Evolutionary conservation across 2,329 filamentous ascomycete species (phyloP).

Genomic region (Pleoardoris graminearum): DNA sequence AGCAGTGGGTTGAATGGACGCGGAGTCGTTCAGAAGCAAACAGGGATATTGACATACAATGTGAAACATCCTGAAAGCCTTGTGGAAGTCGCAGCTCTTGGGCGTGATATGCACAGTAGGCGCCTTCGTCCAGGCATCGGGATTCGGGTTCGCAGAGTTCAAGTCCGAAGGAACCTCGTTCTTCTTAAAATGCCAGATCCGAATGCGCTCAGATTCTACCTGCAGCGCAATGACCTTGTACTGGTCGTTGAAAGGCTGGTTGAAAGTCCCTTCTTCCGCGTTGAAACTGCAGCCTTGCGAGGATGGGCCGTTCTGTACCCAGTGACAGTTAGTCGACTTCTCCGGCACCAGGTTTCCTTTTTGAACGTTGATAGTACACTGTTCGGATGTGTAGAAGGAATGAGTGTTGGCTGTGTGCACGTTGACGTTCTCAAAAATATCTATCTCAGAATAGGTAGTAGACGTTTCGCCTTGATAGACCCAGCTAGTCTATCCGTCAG

Average conservation of each 20-base stretch:
- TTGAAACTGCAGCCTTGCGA: constrained; percentile 2
- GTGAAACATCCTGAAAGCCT: background rate
- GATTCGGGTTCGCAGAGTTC: background rate
- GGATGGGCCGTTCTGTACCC: background rate
- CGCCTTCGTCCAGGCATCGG: constrained; percentile 2
- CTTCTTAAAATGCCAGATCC: constrained; percentile 5
- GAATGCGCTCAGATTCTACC: background rate
- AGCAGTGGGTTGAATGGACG: background rate
- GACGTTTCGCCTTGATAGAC: constrained; percentile 44
- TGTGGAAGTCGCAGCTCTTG: constrained; percentile 1
- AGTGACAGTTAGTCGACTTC: background rate
- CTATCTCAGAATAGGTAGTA: constrained; percentile 9
- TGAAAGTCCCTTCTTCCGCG: background rate
- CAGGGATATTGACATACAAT: background rate
- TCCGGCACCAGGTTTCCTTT: background rate
- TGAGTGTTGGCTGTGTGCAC: background rate
- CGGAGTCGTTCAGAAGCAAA: background rate
- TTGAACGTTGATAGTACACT: constrained; percentile 4
- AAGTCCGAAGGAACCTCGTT: background rate
- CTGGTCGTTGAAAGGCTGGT: constrained; percentile 2
- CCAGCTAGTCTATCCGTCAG: constrained; percentile 20
- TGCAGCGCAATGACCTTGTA: background rate
- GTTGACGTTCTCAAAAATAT: constrained; percentile 12
- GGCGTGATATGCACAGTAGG: constrained; percentile 5
- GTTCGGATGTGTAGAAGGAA: constrained; percentile 6